A percentile compares a stretch with the other conserved stretches of the same genome.
These are phyloP conservation scores for Gyromitra esculenta DNA, from an alignment of 2,329 filamentous ascomycete species.

Conservation along the genomic window DNA sequence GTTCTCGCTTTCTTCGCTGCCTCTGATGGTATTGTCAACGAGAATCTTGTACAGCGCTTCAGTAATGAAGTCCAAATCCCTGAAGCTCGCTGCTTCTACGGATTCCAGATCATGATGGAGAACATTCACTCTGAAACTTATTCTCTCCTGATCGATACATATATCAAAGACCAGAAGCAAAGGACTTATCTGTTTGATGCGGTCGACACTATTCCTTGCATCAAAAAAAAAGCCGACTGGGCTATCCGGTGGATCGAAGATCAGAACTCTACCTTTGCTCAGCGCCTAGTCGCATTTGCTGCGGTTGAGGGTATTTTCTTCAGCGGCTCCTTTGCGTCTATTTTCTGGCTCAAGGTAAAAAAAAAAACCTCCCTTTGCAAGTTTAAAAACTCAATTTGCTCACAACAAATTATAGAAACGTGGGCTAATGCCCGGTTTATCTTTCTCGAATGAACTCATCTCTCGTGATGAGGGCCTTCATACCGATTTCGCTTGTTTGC, in stretches of 20 bases:
- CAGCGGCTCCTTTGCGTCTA: slow-evolving; percentile 96
- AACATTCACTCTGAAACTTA: slow-evolving; percentile 99
- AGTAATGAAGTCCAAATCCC: slow-evolving; percentile 95
- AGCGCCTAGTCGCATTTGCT: slow-evolving; percentile 94
- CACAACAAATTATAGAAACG: slow-evolving; percentile 71
- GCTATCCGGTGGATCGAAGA: slow-evolving; percentile 94
- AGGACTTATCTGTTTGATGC: slow-evolving; percentile 96
- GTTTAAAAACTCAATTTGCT: neutral
- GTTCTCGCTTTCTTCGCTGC: slow-evolving; percentile 99
- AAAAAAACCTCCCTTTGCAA: slow-evolving; percentile 58
- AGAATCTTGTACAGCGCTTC: slow-evolving; percentile 98
- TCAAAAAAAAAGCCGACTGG: slow-evolving; percentile 99
- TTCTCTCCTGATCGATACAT: slow-evolving; percentile 97
- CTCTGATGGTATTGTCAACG: slow-evolving; percentile 98
- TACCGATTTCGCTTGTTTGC: slow-evolving; percentile 97
- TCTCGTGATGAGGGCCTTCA: slow-evolving; percentile 99
- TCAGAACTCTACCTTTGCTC: slow-evolving; percentile 91
- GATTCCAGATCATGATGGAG: slow-evolving; percentile 99
- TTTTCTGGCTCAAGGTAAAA: slow-evolving; percentile 92
- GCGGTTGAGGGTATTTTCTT: slow-evolving; percentile 99
- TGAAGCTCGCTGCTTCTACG: slow-evolving; percentile 99
- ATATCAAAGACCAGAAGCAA: slow-evolving; percentile 97
- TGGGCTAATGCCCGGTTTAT: slow-evolving; percentile 96
- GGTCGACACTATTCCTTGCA: slow-evolving; percentile 98
- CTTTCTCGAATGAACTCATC: slow-evolving; percentile 99